Percentiles rank a stretch among this genome's conserved stretches.
Conservation (phyloP, 2,329 filamentous ascomycete species). For the Fusarium cicatricum region DNA sequence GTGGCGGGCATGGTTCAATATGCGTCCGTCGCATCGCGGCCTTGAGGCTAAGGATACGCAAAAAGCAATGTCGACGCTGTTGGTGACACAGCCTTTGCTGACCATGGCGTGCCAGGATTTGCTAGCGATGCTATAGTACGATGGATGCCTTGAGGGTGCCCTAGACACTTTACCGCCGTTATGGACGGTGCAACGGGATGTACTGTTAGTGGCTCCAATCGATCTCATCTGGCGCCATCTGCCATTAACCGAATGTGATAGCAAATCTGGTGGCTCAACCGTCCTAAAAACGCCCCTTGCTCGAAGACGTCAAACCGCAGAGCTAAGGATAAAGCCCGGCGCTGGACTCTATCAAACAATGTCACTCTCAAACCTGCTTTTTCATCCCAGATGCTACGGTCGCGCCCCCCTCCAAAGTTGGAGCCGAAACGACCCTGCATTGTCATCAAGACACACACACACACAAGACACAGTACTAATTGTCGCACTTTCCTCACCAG, state of each 20-base stretch:
- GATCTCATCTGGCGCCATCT: conserved; percentile 22
- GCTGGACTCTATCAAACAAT: conserved; percentile 8
- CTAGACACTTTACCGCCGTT: conserved; percentile 15
- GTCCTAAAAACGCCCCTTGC: not conserved
- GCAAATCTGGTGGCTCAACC: conserved; percentile 10
- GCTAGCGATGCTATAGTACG: conserved; percentile 1
- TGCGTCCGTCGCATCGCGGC: conserved; percentile 16
- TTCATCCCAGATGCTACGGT: conserved; percentile 2
- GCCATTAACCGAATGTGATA: conserved; percentile 30
- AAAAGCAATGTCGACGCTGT: conserved; percentile 32
- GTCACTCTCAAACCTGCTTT: not conserved
- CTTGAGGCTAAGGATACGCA: conserved; percentile 11
- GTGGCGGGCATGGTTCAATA: conserved; percentile 25
- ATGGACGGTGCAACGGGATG: conserved; percentile 7
- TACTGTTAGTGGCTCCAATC: conserved; percentile 15
- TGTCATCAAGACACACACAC: conserved; percentile 35
- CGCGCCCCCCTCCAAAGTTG: conserved; percentile 12
- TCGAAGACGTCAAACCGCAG: conserved; percentile 5
- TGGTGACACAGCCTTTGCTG: conserved; percentile 21
- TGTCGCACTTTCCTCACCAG: conserved; percentile 19
- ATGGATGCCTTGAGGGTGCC: conserved; percentile 16
- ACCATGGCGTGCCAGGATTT: conserved; percentile 2
- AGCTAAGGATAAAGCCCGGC: conserved; percentile 3
- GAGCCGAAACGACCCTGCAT: conserved; percentile 19
- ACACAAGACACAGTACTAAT: conserved; percentile 32